These are phyloP conservation scores for Agaricus subrufescens DNA, from an alignment of 768 basidiomycete genomes.

Conservation along the genomic window DNA sequence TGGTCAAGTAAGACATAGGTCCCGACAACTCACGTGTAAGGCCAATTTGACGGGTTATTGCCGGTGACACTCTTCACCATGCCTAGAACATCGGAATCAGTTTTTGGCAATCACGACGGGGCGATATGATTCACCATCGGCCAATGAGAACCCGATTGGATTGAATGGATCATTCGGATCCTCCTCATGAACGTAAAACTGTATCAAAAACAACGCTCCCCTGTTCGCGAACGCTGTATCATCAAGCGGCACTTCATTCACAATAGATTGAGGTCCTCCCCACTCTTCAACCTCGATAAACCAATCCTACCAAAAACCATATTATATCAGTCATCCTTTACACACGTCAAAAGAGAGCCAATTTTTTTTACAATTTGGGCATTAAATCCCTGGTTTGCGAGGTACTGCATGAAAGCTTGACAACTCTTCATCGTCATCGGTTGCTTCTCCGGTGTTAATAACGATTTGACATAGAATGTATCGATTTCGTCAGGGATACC, in stretches of 20 bases:
- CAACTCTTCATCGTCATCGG: constrained; percentile 10
- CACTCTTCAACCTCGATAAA: constrained; percentile 37
- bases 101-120: no score
- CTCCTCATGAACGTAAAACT: constrained; percentile 43
- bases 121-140: constrained; percentile 30
- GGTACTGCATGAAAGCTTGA: constrained; percentile 4
- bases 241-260: constrained; percentile 34
- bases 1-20: no score
- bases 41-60: constrained; percentile 1
- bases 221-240: constrained; percentile 44
- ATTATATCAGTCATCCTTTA: not conserved
- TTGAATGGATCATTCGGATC: constrained; percentile 37
- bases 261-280: constrained; percentile 40
- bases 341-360: not conserved
- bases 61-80: constrained; percentile 19
- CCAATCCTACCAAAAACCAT: constrained; percentile 12
- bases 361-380: not conserved
- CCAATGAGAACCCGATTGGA: constrained; percentile 34
- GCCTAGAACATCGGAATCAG: constrained; percentile 16
- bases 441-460: constrained; percentile 11
- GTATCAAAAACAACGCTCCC: constrained; percentile 39
- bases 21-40: not conserved
- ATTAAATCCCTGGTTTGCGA: constrained; percentile 8
- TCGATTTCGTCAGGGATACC: constrained; percentile 2
- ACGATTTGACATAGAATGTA: constrained; percentile 16